Evolutionary conservation across 495 filamentous ascomycete species (phyloP).

Genomic region (Penicillium crystallinum): DNA sequence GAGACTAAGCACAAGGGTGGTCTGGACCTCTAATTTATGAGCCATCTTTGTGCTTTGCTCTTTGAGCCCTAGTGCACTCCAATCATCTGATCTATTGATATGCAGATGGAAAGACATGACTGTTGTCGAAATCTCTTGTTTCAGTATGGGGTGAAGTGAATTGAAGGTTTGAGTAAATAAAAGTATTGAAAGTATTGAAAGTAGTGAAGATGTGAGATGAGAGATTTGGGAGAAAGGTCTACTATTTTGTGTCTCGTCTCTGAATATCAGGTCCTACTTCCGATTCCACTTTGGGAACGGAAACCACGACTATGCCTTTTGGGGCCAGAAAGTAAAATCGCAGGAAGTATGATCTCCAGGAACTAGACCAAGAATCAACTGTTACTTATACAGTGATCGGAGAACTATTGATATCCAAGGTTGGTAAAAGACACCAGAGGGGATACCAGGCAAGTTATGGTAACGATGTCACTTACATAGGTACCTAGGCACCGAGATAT

Average conservation of each 20-base stretch:
- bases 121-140: too few species aligned
- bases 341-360: neutral
- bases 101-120: too few species aligned
- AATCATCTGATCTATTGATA: neutral
- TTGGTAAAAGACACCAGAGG: too few species aligned
- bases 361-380: neutral
- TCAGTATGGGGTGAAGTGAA: too few species aligned
- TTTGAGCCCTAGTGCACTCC: neutral
- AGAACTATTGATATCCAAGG: neutral
- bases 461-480: too few species aligned
- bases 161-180: too few species aligned
- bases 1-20: neutral
- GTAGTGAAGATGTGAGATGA: too few species aligned
- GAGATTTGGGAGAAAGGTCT: neutral
- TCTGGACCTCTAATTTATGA: neutral
- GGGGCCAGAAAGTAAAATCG: neutral
- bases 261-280: neutral
- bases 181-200: too few species aligned
- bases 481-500: too few species aligned
- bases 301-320: neutral
- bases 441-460: too few species aligned
- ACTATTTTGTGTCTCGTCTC: neutral
- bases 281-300: neutral
- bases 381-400: neutral
- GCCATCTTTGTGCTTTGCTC: neutral